Evolutionary conservation across 352 stramenopile species (phyloP).

Genomic region (Globisporangium cystogenes): DNA sequence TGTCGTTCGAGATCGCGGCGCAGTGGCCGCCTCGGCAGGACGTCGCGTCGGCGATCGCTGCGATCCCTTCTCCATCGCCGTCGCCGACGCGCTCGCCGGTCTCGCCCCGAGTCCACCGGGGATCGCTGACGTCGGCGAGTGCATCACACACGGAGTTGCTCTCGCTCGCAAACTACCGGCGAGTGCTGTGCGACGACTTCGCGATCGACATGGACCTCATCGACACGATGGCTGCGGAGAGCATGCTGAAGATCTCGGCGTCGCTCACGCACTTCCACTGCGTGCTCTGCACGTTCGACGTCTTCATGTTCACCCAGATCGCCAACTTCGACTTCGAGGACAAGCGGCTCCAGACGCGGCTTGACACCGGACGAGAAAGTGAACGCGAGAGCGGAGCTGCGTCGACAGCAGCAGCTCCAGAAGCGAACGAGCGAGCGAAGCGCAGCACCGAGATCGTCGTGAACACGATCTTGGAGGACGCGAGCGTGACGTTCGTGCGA

Average conservation of each 20-base stretch:
- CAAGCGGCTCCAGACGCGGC: background rate
- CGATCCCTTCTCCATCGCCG: slow-evolving; percentile 15
- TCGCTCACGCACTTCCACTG: slow-evolving; percentile 68
- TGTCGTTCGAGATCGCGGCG: slow-evolving; percentile 54
- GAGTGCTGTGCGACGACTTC: slow-evolving; percentile 71
- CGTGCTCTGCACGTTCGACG: slow-evolving; percentile 56
- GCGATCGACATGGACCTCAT: slow-evolving; percentile 61
- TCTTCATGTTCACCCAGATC: slow-evolving; percentile 30
- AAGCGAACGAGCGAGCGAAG: background rate
- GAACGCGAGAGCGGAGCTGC: background rate
- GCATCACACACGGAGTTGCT: background rate
- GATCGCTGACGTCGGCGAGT: background rate
- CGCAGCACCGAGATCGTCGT: slow-evolving; percentile 23
- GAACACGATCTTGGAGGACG: slow-evolving; percentile 57
- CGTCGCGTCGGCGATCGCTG: slow-evolving; percentile 3
- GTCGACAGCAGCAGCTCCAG: background rate
- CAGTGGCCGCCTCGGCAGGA: slow-evolving; percentile 41
- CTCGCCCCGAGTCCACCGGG: background rate
- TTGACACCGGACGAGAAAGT: background rate
- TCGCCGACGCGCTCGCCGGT: slow-evolving; percentile 17
- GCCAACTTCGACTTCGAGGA: slow-evolving; percentile 10
- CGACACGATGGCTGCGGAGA: slow-evolving; percentile 36
- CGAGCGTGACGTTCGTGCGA: slow-evolving; percentile 61
- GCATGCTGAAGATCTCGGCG: slow-evolving; percentile 38
- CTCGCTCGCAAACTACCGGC: slow-evolving; percentile 28